These are phyloP conservation scores for Hymenoscyphus linearis DNA, from an alignment of 2,329 filamentous ascomycete genomes.

Conservation along the genomic window DNA sequence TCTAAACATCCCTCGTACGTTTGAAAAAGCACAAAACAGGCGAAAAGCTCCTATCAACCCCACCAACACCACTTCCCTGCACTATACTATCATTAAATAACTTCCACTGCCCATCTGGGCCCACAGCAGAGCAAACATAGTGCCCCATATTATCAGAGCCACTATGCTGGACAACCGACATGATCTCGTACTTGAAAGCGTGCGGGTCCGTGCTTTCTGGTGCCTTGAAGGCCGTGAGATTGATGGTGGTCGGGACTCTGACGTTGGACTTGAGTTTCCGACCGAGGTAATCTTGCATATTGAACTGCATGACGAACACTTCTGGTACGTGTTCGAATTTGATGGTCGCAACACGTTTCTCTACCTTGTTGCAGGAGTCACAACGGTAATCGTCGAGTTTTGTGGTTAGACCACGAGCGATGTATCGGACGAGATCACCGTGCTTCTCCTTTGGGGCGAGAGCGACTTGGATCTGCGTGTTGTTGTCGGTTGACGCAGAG, in stretches of 20 bases:
- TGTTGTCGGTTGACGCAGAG: constrained; percentile 17
- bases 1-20: not conserved
- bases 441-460: constrained; percentile 20
- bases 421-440: constrained; percentile 20
- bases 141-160: constrained; percentile 21
- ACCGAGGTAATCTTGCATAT: constrained; percentile 22
- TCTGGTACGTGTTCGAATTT: constrained; percentile 25
- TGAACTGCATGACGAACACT: constrained; percentile 26
- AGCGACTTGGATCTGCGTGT: constrained; percentile 25
- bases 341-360: constrained; percentile 11
- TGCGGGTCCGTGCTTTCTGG: constrained; percentile 6
- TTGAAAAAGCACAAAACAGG: constrained; percentile 13
- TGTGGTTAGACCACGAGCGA: constrained; percentile 19
- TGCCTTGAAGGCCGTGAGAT: constrained; percentile 20
- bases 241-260: constrained; percentile 18
- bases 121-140: constrained; percentile 22
- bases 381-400: constrained; percentile 27
- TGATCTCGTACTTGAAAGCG: constrained; percentile 28
- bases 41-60: constrained; percentile 14
- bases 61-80: not conserved
- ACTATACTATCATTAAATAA: constrained; percentile 24
- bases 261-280: constrained; percentile 21
- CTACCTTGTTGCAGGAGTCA: constrained; percentile 20
- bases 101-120: constrained; percentile 21
- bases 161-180: constrained; percentile 29